Conservation (phyloP, 371 early-diverging fungal genomes). For the Mortierella sp. region DNA sequence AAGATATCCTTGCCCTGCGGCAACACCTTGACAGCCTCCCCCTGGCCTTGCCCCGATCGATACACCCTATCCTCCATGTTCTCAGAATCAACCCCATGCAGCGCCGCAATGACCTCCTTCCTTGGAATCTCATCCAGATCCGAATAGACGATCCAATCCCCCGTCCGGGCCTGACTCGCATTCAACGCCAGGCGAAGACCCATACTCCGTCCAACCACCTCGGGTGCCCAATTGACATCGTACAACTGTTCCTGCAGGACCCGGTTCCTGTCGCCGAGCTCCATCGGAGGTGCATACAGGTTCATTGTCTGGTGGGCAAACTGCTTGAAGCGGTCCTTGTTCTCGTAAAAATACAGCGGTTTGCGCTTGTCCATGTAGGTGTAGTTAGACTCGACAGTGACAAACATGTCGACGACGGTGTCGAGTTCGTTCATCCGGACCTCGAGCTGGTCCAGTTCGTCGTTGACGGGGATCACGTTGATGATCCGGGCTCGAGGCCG, state of each 20-base stretch:
- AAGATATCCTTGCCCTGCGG: constrained; percentile 16
- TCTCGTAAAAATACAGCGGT: background rate
- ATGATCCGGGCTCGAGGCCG: constrained; percentile 1
- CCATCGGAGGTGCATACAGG: constrained; percentile 10
- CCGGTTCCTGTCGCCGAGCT: background rate
- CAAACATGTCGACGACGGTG: constrained; percentile 26
- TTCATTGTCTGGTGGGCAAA: constrained; percentile 16
- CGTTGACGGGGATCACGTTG: constrained; percentile 27
- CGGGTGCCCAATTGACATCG: background rate
- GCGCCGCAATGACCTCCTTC: background rate
- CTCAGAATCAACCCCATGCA: constrained; percentile 1
- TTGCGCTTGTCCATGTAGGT: constrained; percentile 23
- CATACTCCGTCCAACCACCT: constrained; percentile 9
- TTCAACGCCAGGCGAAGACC: constrained; percentile 10
- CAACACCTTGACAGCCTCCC: background rate
- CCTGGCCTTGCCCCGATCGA: background rate
- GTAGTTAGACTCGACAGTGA: constrained; percentile 16
- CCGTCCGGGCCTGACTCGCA: constrained; percentile 6
- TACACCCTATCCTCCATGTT: background rate
- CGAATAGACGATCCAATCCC: constrained; percentile 31
- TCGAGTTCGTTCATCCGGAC: constrained; percentile 30
- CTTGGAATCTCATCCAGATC: constrained; percentile 35
- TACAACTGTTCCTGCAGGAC: background rate
- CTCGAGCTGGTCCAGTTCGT: constrained; percentile 20
- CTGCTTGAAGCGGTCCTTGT: constrained; percentile 17